A percentile compares a stretch with the other conserved stretches of the same genome.
phyloP scores from a whole-genome alignment of 176 grass and related monocot genomes.

The Paspalum vaginatum region DNA sequence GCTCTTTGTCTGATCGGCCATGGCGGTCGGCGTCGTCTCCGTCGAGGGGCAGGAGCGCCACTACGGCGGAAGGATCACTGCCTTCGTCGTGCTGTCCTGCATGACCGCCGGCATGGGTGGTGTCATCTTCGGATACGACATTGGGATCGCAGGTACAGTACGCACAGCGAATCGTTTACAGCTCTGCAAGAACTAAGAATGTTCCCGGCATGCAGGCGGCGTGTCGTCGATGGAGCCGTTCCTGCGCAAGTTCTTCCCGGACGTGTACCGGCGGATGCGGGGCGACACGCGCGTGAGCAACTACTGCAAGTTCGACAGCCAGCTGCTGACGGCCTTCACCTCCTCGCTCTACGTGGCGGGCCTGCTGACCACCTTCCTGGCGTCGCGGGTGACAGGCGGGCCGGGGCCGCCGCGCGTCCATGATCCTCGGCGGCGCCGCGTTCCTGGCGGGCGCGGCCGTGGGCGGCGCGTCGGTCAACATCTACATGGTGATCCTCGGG shows the following conservation, averaged over 20 bases:
- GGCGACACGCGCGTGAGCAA: constrained; percentile 62
- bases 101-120: constrained; percentile 85
- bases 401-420: constrained; percentile 53
- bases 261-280: constrained; percentile 61
- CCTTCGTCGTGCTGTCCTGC: constrained; percentile 72
- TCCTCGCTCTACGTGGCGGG: constrained; percentile 80
- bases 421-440: constrained; percentile 65
- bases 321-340: constrained; percentile 79
- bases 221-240: constrained; percentile 87
- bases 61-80: constrained; percentile 49
- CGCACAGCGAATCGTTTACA: too few species aligned
- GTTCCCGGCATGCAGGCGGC: constrained; percentile 40
- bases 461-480: constrained; percentile 52
- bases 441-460: constrained; percentile 51
- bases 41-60: constrained; percentile 6
- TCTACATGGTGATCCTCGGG: constrained; percentile 68
- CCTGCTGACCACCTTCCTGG: constrained; percentile 56
- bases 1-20: constrained; percentile 16
- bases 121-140: constrained; percentile 83
- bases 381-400: constrained; percentile 48
- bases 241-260: constrained; percentile 73
- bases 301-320: constrained; percentile 98
- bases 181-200: too few species aligned
- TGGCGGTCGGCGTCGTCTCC: constrained; percentile 38
- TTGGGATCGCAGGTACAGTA: constrained; percentile 62